Percentiles rank a stretch among this genome's conserved stretches.
Conservation (phyloP, 495 filamentous ascomycete species). For the Penicillium robsamsonii region DNA sequence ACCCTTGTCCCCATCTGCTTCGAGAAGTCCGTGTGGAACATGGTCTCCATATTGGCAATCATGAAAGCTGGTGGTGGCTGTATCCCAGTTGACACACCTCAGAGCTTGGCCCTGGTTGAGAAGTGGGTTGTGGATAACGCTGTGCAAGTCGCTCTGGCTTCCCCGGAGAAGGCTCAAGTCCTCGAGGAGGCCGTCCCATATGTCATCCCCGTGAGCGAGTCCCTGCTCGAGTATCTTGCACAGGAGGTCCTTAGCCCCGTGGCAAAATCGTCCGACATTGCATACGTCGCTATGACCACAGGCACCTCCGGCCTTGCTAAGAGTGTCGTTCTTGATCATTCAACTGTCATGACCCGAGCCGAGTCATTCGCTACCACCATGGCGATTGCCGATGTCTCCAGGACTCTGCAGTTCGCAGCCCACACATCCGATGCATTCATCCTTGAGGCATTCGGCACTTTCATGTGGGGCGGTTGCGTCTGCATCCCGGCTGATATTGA, state of each 20-base stretch:
- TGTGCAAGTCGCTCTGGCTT: conserved; percentile 45
- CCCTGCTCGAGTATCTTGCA: conserved; percentile 39
- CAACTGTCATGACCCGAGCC: conserved; percentile 46
- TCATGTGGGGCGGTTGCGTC: conserved; percentile 46
- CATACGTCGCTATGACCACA: conserved; percentile 59
- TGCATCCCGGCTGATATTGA: conserved; percentile 40
- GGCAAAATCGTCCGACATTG: conserved; percentile 28
- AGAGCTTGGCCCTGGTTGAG: conserved; percentile 29
- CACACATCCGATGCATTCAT: conserved; percentile 46
- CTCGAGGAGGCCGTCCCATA: conserved; percentile 40
- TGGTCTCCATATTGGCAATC: conserved; percentile 41
- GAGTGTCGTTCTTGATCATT: conserved; percentile 38
- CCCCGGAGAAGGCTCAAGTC: conserved; percentile 34
- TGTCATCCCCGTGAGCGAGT: conserved; percentile 39
- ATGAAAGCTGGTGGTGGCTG: conserved; percentile 47
- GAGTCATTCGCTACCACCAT: conserved; percentile 46
- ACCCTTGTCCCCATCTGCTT: conserved; percentile 39
- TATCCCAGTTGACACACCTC: conserved; percentile 34
- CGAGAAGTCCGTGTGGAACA: conserved; percentile 41
- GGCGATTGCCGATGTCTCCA: conserved; percentile 43
- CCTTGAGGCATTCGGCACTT: conserved; percentile 39
- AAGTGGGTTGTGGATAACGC: conserved; percentile 39
- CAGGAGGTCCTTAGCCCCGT: conserved; percentile 14
- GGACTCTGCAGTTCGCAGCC: conserved; percentile 58
- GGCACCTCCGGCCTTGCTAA: conserved; percentile 41